Evolutionary conservation across 2,329 filamentous ascomycete genomes (phyloP).

Genomic region (Hymenoscyphus occultus): DNA sequence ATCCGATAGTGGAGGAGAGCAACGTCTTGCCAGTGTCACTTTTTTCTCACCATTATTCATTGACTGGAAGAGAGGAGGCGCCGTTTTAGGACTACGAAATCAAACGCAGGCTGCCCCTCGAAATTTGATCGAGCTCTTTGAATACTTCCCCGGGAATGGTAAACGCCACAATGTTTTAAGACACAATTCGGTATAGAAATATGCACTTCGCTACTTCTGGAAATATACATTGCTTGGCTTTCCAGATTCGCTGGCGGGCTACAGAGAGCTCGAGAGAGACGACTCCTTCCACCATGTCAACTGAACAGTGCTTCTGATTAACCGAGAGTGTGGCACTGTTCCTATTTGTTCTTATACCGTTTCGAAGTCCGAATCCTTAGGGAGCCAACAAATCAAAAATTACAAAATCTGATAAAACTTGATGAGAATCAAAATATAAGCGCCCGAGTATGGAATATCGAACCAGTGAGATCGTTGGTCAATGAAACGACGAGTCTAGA

Average conservation of each 20-base stretch:
- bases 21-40: neutral
- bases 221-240: slow-evolving; percentile 10
- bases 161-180: neutral
- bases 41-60: neutral
- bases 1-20: neutral
- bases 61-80: neutral
- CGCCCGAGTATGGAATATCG: neutral
- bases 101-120: neutral
- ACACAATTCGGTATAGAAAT: neutral
- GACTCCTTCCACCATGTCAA: neutral
- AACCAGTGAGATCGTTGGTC: neutral
- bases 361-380: neutral
- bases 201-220: slow-evolving; percentile 15
- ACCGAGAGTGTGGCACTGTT: neutral
- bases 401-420: neutral
- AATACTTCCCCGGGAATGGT: neutral
- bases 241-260: slow-evolving; percentile 1
- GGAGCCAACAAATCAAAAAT: neutral
- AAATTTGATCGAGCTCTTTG: neutral
- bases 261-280: neutral
- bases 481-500: neutral
- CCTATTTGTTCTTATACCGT: neutral
- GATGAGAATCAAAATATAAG: neutral
- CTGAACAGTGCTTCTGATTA: neutral
- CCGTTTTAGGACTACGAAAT: neutral